Evolutionary conservation across 2,329 filamentous ascomycete species (phyloP), one percentile per base, ranked within the genome.

Genomic region (Verticillium longisporum): DNA sequence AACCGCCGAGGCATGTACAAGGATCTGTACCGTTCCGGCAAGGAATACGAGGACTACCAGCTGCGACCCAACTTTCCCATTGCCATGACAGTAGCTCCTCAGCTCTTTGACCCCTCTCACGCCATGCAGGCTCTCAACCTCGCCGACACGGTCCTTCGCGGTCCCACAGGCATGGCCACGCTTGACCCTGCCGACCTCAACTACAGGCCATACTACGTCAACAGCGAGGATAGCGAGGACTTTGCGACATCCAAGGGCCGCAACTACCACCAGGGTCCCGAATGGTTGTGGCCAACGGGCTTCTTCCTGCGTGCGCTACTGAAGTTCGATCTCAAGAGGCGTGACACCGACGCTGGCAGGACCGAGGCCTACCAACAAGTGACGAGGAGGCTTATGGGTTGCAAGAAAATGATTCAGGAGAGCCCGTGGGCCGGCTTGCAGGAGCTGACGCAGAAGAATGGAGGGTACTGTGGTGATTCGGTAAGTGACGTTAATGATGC

Each of bases 1-100:
- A 96, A 97, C 76, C 90, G 95, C 57, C 87, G 93, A 26, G 96
- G 95, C 63, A 96, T 99, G 71, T 99, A 99, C 85, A 99, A 99
- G 78, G 95, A 99, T 73, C 78, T 98, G 18, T 97, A 97, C 82
- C 87, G 84, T 66, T 96, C 92, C 56, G 92, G 92, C 65, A 98
- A 97, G 75, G 91, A 95, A 72, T 97, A 96, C 71, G 92, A 98
- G 72, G 95, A 99, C 76, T 99, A 99, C 76, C 95, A 99, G 74
- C 85, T 99, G 53, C 91, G 95, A 31, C 83, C 91, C 64, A 99
- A 99, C 77, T 98, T 96, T 77, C 85, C 93, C 36, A 94, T 99
- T 66, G 92, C 94, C 67, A 98, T 99, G 95, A 86, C 89, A 1
- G 94, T 96, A 0, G 93, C 96, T 0, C 91, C 95, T 0, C 89